Evolutionary conservation across 2,329 filamentous ascomycete genomes (phyloP), one percentile per base, ranked within the genome.

Genomic region (Talaromyces sp.): DNA sequence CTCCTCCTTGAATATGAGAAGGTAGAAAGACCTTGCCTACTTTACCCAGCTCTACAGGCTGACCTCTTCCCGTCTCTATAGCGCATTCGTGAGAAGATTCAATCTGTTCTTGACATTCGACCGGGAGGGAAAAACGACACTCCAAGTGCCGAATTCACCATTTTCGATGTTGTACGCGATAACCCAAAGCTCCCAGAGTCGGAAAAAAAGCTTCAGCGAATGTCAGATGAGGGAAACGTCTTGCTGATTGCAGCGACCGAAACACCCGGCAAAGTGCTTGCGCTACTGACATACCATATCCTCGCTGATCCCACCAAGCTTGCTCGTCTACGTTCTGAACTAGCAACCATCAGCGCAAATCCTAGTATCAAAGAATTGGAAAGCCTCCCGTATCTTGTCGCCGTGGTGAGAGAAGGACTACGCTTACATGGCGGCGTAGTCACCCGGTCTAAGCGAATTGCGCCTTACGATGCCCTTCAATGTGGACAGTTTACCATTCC

Each of bases 341-440:
- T 59, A 1, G 38, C 41, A 21, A 2, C 13, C 4, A 46, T 21
- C 17, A 41, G 49, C 8, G 31, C 58, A 24, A 43, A 59, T 0
- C 52, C 19, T 6, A 13, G 35, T 21, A 50, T 50, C 43, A 14
- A 31, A 2, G 17, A 59, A 9, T 46, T 64, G 14, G 63, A 64
- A 35, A 41, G 60, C 17, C 43, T 64, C 4, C 63, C 63, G 3
- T 63, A 61, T 31, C 41, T 64, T n/a, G 66, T 62, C 6, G 72
- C 66, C 7, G 66, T 71, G 11, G 66, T 76, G 27, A 60, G 70
- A 49, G 73, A 76, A 63, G 67, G 67, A 0, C 54, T 75, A 3
- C 69, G 73, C 32, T 59, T 75, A 3, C 60, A 59, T 21, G 67
- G 65, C 58, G 71, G 69, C 6, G 65, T 69, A 6, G 62, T 60